Percentiles rank a stretch among this genome's conserved stretches.
These are phyloP conservation scores for Bipolaris gigantea DNA, from an alignment of 2,329 filamentous ascomycete species.

Conservation along the genomic window DNA sequence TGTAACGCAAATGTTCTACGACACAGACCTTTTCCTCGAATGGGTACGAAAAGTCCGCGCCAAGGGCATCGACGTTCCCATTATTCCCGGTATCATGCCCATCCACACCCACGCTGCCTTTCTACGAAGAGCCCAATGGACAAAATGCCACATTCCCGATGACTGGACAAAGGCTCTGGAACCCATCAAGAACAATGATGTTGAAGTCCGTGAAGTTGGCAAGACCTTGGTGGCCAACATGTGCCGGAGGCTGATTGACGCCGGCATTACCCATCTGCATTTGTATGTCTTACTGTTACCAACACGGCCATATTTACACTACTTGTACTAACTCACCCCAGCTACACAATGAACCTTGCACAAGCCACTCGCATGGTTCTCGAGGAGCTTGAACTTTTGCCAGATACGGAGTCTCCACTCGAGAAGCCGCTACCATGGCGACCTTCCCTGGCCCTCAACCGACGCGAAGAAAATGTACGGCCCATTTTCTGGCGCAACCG, in stretches of 20 bases:
- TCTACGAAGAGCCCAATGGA: constrained; percentile 85
- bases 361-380: constrained; percentile 93
- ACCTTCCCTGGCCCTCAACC: constrained; percentile 85
- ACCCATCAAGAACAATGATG: constrained; percentile 95
- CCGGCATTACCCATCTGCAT: constrained; percentile 84
- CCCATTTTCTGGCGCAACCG: constrained; percentile 99
- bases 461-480: constrained; percentile 90
- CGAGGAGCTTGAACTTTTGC: constrained; percentile 82
- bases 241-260: constrained; percentile 81
- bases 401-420: constrained; percentile 73
- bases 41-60: constrained; percentile 88
- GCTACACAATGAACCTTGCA: constrained; percentile 97
- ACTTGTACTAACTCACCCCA: constrained; percentile 26
- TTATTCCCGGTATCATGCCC: constrained; percentile 86
- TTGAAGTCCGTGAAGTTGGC: constrained; percentile 85
- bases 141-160: constrained; percentile 79
- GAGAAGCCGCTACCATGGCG: constrained; percentile 96
- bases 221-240: constrained; percentile 85
- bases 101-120: constrained; percentile 96
- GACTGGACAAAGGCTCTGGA: constrained; percentile 82
- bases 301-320: not conserved
- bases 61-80: constrained; percentile 79
- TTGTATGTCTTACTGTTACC: constrained; percentile 61
- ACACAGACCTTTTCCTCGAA: constrained; percentile 88
- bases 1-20: constrained; percentile 99